Percentiles rank a stretch among this genome's conserved stretches.
Evolutionary conservation across 495 filamentous ascomycete genomes (phyloP).

Genomic region (Neurospora sublineolata): DNA sequence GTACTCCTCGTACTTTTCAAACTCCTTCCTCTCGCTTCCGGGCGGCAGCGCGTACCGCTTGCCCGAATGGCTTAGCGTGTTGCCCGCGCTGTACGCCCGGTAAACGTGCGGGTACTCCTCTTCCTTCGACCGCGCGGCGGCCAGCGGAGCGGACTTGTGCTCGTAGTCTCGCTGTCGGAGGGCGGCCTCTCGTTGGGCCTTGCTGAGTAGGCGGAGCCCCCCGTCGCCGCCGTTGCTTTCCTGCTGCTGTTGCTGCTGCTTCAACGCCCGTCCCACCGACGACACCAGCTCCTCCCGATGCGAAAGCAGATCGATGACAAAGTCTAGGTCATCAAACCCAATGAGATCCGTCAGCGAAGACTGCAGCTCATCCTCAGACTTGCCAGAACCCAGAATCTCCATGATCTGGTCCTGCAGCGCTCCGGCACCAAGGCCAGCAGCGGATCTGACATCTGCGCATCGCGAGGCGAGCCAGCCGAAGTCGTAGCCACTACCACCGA

Average conservation of each 20-base stretch:
- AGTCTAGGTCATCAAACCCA: slow-evolving; percentile 83
- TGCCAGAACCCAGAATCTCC: slow-evolving; percentile 53
- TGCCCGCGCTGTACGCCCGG: slow-evolving; percentile 66
- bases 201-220: slow-evolving; percentile 53
- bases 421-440: slow-evolving; percentile 46
- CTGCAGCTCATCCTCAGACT: slow-evolving; percentile 72
- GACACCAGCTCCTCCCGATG: slow-evolving; percentile 54
- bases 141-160: slow-evolving; percentile 67
- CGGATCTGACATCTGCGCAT: slow-evolving; percentile 48
- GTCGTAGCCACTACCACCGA: slow-evolving; percentile 28
- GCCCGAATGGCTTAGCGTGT: slow-evolving; percentile 64
- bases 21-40: slow-evolving; percentile 45
- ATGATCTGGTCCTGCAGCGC: slow-evolving; percentile 61
- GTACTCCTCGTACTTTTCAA: slow-evolving; percentile 75
- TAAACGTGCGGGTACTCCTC: slow-evolving; percentile 89
- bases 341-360: slow-evolving; percentile 82
- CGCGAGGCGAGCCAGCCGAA: slow-evolving; percentile 52
- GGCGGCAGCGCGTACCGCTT: slow-evolving; percentile 64
- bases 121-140: slow-evolving; percentile 46
- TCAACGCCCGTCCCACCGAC: slow-evolving; percentile 12
- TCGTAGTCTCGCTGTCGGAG: slow-evolving; percentile 62
- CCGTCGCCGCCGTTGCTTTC: slow-evolving; percentile 27
- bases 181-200: slow-evolving; percentile 63
- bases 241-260: slow-evolving; percentile 1
- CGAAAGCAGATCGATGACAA: slow-evolving; percentile 71